Percentiles rank a stretch among this genome's conserved stretches.
Conservation (phyloP, 257 asterid species). For the Solanum ahanhuiri region DNA sequence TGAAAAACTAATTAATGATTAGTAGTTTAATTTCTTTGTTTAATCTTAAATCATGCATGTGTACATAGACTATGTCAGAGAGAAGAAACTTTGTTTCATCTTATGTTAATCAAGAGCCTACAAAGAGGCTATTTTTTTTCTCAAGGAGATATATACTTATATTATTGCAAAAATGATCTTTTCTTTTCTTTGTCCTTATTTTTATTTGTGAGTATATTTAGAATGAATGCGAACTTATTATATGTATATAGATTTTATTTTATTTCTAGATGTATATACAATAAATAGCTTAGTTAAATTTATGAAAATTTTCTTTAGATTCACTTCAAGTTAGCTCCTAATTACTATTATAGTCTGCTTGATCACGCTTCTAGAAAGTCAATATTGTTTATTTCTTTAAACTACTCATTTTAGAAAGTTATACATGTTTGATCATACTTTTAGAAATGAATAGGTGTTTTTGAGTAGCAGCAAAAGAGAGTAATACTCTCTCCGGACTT, state of each 20-base stretch:
- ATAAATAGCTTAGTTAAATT: not conserved
- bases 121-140: not conserved
- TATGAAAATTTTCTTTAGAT: not conserved
- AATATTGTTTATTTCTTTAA: not conserved
- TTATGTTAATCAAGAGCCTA: not conserved
- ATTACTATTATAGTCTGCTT: not conserved
- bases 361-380: not conserved
- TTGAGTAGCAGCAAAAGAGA: not conserved
- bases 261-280: not conserved
- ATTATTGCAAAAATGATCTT: not conserved
- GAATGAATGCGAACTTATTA: not conserved
- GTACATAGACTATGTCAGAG: not conserved
- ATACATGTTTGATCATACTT: not conserved
- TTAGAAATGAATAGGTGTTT: not conserved
- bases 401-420: not conserved
- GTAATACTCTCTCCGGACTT: no score
- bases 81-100: not conserved
- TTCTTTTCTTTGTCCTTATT: not conserved
- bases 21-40: not conserved
- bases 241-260: not conserved
- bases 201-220: no score
- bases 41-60: not conserved
- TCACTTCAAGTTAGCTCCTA: not conserved
- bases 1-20: slow-evolving; percentile 27
- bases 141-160: not conserved